Conservation (phyloP, 345 rosid genomes). For the Diplotaxis tenuifolia region DNA sequence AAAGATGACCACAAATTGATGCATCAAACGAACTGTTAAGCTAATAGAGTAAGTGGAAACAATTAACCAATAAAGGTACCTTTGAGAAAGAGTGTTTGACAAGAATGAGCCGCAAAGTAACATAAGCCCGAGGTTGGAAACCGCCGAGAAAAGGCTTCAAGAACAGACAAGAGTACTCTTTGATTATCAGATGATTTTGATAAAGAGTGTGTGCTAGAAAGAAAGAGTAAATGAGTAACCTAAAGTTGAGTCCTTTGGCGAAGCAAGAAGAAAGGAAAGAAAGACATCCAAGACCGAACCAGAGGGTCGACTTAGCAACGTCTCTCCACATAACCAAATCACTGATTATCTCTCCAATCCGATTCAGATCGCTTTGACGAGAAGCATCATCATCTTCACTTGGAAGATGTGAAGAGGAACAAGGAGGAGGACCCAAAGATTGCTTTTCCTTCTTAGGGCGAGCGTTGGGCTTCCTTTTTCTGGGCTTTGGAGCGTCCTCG, state of each 20-base stretch:
- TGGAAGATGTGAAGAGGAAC: slow-evolving; percentile 44
- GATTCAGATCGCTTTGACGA: slow-evolving; percentile 52
- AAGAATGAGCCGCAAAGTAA: slow-evolving; percentile 75
- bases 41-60: neutral
- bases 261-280: slow-evolving; percentile 77
- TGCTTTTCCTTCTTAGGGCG: slow-evolving; percentile 70
- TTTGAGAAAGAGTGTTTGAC: slow-evolving; percentile 70
- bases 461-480: slow-evolving; percentile 54
- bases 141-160: slow-evolving; percentile 63
- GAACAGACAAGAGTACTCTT: neutral
- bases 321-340: slow-evolving; percentile 88
- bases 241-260: slow-evolving; percentile 68
- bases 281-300: slow-evolving; percentile 83
- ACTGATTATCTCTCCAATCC: slow-evolving; percentile 48
- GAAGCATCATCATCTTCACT: slow-evolving; percentile 44
- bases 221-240: slow-evolving; percentile 36
- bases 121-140: slow-evolving; percentile 82
- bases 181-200: neutral
- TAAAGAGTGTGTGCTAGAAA: neutral
- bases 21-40: no score
- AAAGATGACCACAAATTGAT: slow-evolving; percentile 18
- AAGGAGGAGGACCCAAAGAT: slow-evolving; percentile 35
- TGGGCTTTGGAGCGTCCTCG: slow-evolving; percentile 52
- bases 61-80: slow-evolving; percentile 32
- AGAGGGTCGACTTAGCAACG: slow-evolving; percentile 76